Evolutionary conservation across 2,329 filamentous ascomycete genomes (phyloP).

Genomic region (Alternaria incomplexa): DNA sequence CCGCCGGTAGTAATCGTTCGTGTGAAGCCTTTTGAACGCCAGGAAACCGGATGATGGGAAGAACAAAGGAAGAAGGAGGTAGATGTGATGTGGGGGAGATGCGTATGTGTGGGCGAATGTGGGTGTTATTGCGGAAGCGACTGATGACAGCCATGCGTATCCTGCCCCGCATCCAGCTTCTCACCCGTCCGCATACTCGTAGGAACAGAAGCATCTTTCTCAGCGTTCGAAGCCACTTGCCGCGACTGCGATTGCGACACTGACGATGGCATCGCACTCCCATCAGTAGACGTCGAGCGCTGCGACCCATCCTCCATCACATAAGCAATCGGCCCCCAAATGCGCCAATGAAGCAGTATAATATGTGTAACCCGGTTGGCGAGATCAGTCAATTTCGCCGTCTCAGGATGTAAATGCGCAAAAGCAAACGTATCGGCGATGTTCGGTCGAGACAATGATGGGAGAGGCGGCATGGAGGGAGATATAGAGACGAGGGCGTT

Average conservation of each 20-base stretch:
- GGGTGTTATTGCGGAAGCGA: neutral
- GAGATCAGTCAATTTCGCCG: conserved; percentile 65
- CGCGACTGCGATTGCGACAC: neutral
- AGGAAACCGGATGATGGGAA: neutral
- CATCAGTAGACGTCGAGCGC: neutral
- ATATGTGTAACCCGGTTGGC: conserved; percentile 82
- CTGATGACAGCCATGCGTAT: neutral
- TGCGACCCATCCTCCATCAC: conserved; percentile 24
- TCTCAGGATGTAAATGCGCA: conserved; percentile 15
- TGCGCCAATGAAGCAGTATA: conserved; percentile 84
- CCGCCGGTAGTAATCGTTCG: neutral
- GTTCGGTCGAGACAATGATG: conserved; percentile 21
- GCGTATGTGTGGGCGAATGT: neutral
- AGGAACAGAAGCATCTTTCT: neutral
- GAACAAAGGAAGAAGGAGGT: no score
- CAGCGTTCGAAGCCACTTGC: neutral
- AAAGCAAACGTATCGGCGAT: conserved; percentile 32
- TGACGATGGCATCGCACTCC: neutral
- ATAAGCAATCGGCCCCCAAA: conserved; percentile 83
- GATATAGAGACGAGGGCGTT: conserved; percentile 46
- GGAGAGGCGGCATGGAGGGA: conserved; percentile 16
- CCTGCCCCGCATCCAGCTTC: neutral
- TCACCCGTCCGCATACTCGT: neutral
- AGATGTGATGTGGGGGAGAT: no score
- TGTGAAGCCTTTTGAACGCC: neutral